Conservation (phyloP, 345 rosid genomes). For the Pelargonium nanum region DNA sequence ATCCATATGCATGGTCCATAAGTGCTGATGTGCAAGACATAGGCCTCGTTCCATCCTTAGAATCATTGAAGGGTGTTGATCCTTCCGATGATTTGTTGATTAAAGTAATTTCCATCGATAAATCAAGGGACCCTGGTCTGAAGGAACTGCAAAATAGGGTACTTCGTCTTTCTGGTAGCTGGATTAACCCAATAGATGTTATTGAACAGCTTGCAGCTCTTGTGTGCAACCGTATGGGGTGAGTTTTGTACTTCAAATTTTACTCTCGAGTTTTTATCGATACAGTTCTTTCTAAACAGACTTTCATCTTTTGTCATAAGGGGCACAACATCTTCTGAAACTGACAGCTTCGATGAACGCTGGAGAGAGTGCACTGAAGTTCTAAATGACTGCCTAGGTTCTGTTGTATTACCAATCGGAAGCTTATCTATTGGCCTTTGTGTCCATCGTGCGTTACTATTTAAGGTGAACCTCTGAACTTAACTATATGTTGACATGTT, state of each 20-base stretch:
- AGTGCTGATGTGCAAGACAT: constrained; percentile 75
- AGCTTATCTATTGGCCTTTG: constrained; percentile 88
- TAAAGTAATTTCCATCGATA: constrained; percentile 77
- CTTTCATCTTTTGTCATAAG: constrained; percentile 21
- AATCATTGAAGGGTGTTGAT: constrained; percentile 67
- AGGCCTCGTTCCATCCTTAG: constrained; percentile 89
- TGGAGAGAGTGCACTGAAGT: constrained; percentile 80
- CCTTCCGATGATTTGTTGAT: constrained; percentile 45
- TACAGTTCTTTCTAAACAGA: constrained; percentile 17
- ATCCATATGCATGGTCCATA: constrained; percentile 81
- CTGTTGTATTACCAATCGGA: constrained; percentile 83
- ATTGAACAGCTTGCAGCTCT: constrained; percentile 93
- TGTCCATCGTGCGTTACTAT: constrained; percentile 87
- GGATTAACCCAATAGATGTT: constrained; percentile 70
- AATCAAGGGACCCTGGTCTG: constrained; percentile 61
- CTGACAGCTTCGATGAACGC: constrained; percentile 50
- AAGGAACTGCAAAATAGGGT: constrained; percentile 79
- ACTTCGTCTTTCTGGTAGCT: constrained; percentile 52
- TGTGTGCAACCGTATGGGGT: constrained; percentile 90
- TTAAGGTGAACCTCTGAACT: constrained; percentile 56
- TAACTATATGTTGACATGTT: constrained; percentile 4
- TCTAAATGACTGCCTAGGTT: constrained; percentile 72
- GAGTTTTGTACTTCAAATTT: constrained; percentile 22
- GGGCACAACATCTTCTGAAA: constrained; percentile 55
- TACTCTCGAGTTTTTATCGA: constrained; percentile 2